Evolutionary conservation across 2,329 filamentous ascomycete genomes (phyloP).

Genomic region (Periconia macrospinosa): DNA sequence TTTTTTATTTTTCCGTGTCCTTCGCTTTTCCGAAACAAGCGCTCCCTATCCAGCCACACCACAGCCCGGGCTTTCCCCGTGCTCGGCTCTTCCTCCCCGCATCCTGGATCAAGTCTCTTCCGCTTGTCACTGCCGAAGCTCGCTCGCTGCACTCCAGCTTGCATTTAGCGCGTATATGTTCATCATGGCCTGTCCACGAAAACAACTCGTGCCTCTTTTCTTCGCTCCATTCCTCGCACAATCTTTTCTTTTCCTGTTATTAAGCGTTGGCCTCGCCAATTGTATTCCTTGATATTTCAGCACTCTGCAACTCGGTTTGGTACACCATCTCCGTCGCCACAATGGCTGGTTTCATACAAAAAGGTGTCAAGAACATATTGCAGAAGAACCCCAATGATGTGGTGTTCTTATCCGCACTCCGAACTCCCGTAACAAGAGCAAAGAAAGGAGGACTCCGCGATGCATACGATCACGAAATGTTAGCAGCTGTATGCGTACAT

Average conservation of each 20-base stretch:
- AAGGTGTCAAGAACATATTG: conserved; percentile 75
- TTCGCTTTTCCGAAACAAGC: too few species aligned
- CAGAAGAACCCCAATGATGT: conserved; percentile 78
- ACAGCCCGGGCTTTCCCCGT: conserved; percentile 1
- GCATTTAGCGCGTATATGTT: conserved; percentile 18
- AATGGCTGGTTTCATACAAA: conserved; percentile 52
- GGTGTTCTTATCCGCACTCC: conserved; percentile 86
- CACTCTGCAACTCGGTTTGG: conserved; percentile 3
- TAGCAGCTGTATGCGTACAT: conserved; percentile 57
- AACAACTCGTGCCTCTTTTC: not conserved
- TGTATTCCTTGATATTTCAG: not conserved
- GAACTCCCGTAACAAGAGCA: conserved; percentile 81
- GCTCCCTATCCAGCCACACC: conserved; percentile 1
- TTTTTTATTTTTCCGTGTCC: conserved; percentile 3
- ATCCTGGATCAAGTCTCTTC: conserved; percentile 11
- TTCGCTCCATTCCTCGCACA: not conserved
- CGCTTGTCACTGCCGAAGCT: conserved; percentile 39
- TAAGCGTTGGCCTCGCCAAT: not conserved
- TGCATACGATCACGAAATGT: conserved; percentile 87
- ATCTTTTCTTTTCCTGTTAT: not conserved
- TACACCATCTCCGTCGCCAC: conserved; percentile 13
- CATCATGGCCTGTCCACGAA: conserved; percentile 24
- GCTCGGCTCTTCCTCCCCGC: conserved; percentile 7
- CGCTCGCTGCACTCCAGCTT: conserved; percentile 23
- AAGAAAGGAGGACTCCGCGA: conserved; percentile 84